Percentiles rank a stretch among this genome's conserved stretches.
Evolutionary conservation across 2,329 filamentous ascomycete genomes (phyloP).

Genomic region (Phyllosticta paracitricarpa): DNA sequence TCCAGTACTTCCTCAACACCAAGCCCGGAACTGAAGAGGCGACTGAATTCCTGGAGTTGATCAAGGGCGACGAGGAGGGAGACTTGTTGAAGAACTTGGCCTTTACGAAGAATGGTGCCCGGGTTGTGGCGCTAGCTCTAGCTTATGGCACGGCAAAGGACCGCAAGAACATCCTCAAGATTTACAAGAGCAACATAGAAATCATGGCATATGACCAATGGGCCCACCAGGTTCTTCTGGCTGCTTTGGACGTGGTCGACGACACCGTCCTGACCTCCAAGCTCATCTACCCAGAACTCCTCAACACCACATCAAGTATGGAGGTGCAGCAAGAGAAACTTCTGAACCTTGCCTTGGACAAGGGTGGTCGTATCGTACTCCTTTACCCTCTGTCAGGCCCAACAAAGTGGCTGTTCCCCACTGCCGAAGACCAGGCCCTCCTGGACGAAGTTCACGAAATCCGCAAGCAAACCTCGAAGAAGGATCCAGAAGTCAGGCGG

Average conservation of each 20-base stretch:
- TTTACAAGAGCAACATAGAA: conserved; percentile 82
- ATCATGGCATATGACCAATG: conserved; percentile 71
- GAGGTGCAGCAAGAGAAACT: conserved; percentile 52
- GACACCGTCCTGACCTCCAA: conserved; percentile 86
- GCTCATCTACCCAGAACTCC: conserved; percentile 74
- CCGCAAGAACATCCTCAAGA: conserved; percentile 76
- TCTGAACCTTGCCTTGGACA: conserved; percentile 53
- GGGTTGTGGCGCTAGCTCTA: conserved; percentile 69
- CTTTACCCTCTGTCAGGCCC: conserved; percentile 68
- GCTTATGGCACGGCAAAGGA: conserved; percentile 87
- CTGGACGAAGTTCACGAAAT: conserved; percentile 70
- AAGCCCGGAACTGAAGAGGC: conserved; percentile 71
- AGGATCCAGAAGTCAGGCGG: conserved; percentile 67
- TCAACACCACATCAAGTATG: conserved; percentile 37
- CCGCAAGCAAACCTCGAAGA: conserved; percentile 80
- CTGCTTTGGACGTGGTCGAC: conserved; percentile 84
- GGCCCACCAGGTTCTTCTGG: conserved; percentile 71
- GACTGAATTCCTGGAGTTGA: conserved; percentile 75
- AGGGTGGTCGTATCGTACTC: conserved; percentile 55
- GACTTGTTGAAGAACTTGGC: conserved; percentile 91
- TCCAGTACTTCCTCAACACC: conserved; percentile 84
- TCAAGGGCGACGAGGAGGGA: conserved; percentile 72
- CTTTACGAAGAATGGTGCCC: conserved; percentile 82
- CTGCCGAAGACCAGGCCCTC: conserved; percentile 44
- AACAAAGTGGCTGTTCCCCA: conserved; percentile 52